These are phyloP conservation scores for Chlamydomonas sphaeroides DNA, from an alignment of 139 green algal genomes.

Conservation along the genomic window DNA sequence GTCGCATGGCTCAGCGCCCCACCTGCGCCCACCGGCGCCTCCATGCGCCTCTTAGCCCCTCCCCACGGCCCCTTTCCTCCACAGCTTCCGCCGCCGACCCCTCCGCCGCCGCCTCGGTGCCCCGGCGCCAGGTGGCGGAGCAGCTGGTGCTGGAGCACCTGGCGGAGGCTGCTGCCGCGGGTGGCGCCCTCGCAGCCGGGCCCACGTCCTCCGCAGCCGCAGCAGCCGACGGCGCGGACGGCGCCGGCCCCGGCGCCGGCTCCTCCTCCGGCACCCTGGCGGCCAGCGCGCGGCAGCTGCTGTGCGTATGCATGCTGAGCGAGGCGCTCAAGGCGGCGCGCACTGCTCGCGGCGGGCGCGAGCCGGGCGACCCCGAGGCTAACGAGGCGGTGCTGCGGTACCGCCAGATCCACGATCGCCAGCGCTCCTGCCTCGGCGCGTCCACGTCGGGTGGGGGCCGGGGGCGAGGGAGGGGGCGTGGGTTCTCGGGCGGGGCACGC, in stretches of 20 bases:
- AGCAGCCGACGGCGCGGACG: too few relatives aligned
- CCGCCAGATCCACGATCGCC: constrained; percentile 27
- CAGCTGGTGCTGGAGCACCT: constrained; percentile 65
- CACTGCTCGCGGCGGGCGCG: neutral
- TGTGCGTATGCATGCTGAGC: constrained; percentile 8
- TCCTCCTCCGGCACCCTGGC: neutral
- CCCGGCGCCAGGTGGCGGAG: constrained; percentile 40
- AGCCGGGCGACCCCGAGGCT: neutral
- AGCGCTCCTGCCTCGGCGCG: constrained; percentile 19
- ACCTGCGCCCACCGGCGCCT: too few relatives aligned
- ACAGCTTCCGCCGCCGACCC: neutral
- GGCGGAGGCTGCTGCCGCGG: neutral
- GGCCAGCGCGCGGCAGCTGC: constrained; percentile 11
- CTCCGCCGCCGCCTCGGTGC: too few relatives aligned
- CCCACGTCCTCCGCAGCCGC: neutral
- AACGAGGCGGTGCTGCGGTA: neutral
- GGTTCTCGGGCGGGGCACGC: too few relatives aligned
- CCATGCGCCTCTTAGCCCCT: too few relatives aligned
- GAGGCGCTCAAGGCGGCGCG: neutral
- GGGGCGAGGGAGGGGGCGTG: too few relatives aligned
- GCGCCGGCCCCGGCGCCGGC: neutral
- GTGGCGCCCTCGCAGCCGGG: neutral
- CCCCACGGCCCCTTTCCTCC: too few relatives aligned
- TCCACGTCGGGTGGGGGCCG: constrained; percentile 13
- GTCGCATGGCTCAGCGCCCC: too few relatives aligned